phyloP scores from a whole-genome alignment of 208 protist species.

The Leishmania martiniquensis region DNA sequence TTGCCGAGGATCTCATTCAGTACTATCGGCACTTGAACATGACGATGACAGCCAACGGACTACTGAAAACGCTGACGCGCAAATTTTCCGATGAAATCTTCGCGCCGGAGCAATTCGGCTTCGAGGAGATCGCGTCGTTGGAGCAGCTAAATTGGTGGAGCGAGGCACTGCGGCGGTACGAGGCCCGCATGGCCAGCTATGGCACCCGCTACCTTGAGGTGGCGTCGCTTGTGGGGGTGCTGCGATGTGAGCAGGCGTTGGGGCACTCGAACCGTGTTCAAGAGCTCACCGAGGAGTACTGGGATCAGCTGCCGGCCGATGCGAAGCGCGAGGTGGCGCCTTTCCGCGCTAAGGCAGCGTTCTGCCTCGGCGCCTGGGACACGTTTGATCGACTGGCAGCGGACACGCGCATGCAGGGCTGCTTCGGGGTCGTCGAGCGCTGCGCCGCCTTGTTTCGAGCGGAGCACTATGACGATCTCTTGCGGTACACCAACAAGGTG shows the following conservation, averaged over 20 bases:
- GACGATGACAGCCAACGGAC: constrained; percentile 81
- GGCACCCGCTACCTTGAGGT: constrained; percentile 48
- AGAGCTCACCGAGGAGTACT: constrained; percentile 67
- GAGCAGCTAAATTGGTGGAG: constrained; percentile 92
- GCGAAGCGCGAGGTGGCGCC: constrained; percentile 67
- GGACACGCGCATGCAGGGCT: constrained; percentile 42
- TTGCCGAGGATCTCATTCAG: constrained; percentile 84
- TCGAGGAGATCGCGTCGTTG: constrained; percentile 78
- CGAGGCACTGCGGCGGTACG: constrained; percentile 80
- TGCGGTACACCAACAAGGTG: constrained; percentile 56
- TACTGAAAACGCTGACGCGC: constrained; percentile 74
- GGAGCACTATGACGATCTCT: constrained; percentile 55
- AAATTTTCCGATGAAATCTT: constrained; percentile 84
- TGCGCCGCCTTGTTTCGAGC: constrained; percentile 79
- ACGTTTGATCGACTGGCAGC: constrained; percentile 74
- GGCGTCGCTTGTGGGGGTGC: constrained; percentile 66
- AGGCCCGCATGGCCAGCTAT: constrained; percentile 52
- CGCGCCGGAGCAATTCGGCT: constrained; percentile 73
- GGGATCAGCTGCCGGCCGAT: constrained; percentile 49
- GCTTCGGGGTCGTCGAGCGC: constrained; percentile 74
- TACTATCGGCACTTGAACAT: constrained; percentile 88
- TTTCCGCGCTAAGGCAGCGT: constrained; percentile 81
- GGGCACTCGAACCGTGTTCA: constrained; percentile 69
- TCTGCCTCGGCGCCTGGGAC: constrained; percentile 73
- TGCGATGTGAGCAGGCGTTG: constrained; percentile 83